Evolutionary conservation across 345 rosid species (phyloP).

Genomic region (Boechera retrofracta): DNA sequence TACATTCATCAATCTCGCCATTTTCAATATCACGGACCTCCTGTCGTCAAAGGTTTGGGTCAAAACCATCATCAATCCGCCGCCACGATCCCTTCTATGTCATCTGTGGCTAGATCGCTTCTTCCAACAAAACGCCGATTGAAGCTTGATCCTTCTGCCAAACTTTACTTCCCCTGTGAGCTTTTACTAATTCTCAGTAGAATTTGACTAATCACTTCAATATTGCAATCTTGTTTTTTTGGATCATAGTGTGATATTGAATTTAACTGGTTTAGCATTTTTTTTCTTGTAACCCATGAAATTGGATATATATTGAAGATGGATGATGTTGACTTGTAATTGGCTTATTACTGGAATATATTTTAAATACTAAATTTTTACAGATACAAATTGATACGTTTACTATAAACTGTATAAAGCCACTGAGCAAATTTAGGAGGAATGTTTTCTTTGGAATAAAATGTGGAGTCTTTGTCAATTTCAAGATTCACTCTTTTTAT

Average conservation of each 20-base stretch:
- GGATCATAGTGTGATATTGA: constrained; percentile 18
- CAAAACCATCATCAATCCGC: constrained; percentile 44
- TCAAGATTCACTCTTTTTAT: background rate
- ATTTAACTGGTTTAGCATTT: background rate
- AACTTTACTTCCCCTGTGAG: constrained; percentile 91
- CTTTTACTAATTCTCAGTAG: background rate
- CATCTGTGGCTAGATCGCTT: constrained; percentile 78
- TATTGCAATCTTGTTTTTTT: background rate
- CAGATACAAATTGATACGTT: background rate
- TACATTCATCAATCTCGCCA: constrained; percentile 47
- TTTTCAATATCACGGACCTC: constrained; percentile 41
- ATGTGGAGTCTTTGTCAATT: constrained; percentile 17
- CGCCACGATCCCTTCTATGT: constrained; percentile 55
- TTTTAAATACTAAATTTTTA: no score
- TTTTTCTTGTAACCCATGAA: constrained; percentile 7
- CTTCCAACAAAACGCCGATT: constrained; percentile 77
- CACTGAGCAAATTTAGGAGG: background rate
- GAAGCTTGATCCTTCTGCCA: constrained; percentile 81
- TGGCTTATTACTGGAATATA: background rate
- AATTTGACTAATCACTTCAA: no score
- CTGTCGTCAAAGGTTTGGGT: constrained; percentile 53
- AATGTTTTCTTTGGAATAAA: background rate
- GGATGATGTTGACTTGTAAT: constrained; percentile 23
- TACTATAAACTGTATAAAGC: background rate
- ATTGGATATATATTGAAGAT: constrained; percentile 18